Base-by-base conservation (phyloP, 1,284 basidiomycete species). In the Ustilago esculenta region DNA sequence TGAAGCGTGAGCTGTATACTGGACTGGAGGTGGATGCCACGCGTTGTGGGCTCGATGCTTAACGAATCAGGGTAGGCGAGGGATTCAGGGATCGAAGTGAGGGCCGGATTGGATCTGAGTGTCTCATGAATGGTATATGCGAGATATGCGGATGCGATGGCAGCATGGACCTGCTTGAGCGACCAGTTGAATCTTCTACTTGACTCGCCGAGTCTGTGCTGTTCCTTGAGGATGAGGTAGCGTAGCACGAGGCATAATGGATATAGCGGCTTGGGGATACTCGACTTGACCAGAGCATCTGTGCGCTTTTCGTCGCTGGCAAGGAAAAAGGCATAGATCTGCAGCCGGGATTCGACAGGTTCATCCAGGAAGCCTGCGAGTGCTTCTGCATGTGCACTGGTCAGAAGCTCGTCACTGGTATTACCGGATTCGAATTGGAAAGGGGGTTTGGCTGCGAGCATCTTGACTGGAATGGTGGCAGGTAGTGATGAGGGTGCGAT, bases 121-220 rank as follows among this genome's bases (percentile, higher is more conserved):
- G 49, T 36, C n/a, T 57, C 35, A 42, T 69, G 55, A 27, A 58
- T 44, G 15, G 40, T 55, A 24, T 54, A 52, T 1, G 66, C 58
- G 8, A 23, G 42, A 27, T 35, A 50, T 9, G 34, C 58, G 4
- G 68, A 44, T 1, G 59, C 54, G n/a, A 63, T 45, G 17, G 58
- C 54, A 12, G 64, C 69, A 15, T 58, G 41, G 8, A 67, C 40
- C 45, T 67, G 58, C 34, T 67, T 67, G 30, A 67, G 52, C 17
- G 58, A 67, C 64, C 63, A 72, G 29, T 72, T 72, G 51, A 61
- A 67, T 24, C 58, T 54, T 11, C 24, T 27, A 21, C 48, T 65
- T 9, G 64, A 67, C 25, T 72, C 69, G n/a, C 69, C 69, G 0
- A 72, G 41, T 1, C 69, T 36, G 3, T 45, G 33, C 12, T 55